These are phyloP conservation scores for Stachybotrys chartarum DNA, from an alignment of 2,329 filamentous ascomycete species.

Conservation along the genomic window DNA sequence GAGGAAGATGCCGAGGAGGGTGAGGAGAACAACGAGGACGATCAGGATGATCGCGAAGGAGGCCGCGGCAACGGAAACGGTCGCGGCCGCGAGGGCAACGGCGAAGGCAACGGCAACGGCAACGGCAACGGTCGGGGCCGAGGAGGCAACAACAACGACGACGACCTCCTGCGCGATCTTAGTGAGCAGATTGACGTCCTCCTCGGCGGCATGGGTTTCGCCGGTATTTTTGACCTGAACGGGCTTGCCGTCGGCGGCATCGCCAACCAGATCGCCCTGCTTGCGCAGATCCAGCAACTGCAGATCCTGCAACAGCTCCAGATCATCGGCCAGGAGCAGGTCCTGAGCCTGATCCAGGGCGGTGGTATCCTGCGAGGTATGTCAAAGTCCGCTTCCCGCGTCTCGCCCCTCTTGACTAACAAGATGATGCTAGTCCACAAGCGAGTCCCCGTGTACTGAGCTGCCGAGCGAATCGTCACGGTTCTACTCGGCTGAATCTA, in stretches of 20 bases:
- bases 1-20: background rate
- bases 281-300: conserved; percentile 18
- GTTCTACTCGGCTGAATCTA: background rate
- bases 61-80: background rate
- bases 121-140: conserved; percentile 1
- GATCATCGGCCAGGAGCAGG: conserved; percentile 12
- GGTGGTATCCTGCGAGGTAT: background rate
- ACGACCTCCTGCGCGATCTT: conserved; percentile 9
- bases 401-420: background rate
- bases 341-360: conserved; percentile 10
- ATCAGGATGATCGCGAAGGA: background rate
- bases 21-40: conserved; percentile 1
- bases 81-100: conserved; percentile 1
- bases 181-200: conserved; percentile 13
- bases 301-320: conserved; percentile 15
- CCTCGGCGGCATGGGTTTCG: conserved; percentile 19
- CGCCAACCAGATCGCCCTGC: conserved; percentile 15
- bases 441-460: background rate
- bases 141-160: conserved; percentile 7
- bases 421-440: background rate
- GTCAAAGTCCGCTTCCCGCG: background rate
- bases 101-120: conserved; percentile 1
- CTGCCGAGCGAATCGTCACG: background rate
- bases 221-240: conserved; percentile 16
- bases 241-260: conserved; percentile 17